Evolutionary conservation across 352 stramenopile species (phyloP), one percentile per base, ranked within the genome.

Genomic region (Aphanomyces invadans): DNA sequence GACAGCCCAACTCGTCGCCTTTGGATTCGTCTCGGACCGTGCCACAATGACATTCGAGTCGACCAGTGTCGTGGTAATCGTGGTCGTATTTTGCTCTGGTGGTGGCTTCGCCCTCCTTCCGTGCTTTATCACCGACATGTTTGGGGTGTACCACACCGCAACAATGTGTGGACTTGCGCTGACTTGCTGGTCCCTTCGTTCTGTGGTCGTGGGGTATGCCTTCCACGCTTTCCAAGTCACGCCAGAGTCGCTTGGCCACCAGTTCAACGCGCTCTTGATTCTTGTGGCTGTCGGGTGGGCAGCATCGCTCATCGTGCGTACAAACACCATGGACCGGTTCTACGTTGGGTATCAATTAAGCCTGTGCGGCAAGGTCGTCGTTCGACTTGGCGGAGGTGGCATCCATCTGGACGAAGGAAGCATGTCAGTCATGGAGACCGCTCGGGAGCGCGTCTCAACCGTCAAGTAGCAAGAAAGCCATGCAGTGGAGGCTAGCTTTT

Each of bases 81-180:
- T 29, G 23, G 25, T 66, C 26, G 44, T 60, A n/a, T 68, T 73
- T 42, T 32, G n/a, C 11, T 70, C 44, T 12, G 68, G 68, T 23
- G 68, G 68, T 4, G 54, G 28, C 21, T 68, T 70, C 46, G 54
- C 49, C 3, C 38, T 68, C 25, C 21, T 73, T 7, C 64, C 66
- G 23, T 69, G 62, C 38, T 48, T 69, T 15, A n/a, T 73, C 49
- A 53, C 56, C 31, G 68, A 73, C 61, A 70, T 71, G 33, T 73
- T 70, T 63, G 68, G 68, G 12, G 59, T 68, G 26, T 71, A 73
- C 29, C 33, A 73, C 45, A 38, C 62, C 0, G 68, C 65, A 1
- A 66, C 61, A n/a, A 73, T 73, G 52, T 66, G 72, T 45, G 68
- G 68, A 3, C 32, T 69, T 17, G 25, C 62, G 21, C 31, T 73